Conservation (phyloP, 768 basidiomycete species). For the Lentinula aciculospora region DNA sequence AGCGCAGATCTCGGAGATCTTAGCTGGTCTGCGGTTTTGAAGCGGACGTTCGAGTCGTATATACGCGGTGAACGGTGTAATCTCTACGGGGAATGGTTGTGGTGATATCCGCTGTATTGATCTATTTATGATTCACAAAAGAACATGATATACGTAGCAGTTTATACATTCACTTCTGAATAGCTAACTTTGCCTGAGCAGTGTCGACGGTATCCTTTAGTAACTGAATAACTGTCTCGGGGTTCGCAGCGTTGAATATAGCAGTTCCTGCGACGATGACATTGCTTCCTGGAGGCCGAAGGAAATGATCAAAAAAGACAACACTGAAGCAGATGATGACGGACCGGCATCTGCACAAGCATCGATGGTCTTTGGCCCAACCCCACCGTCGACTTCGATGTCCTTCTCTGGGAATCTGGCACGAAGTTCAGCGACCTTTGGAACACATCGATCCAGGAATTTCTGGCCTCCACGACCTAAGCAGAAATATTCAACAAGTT, state of each 20-base stretch:
- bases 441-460: constrained; percentile 88
- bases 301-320: constrained; percentile 1
- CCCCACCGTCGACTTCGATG: constrained; percentile 97
- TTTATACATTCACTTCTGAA: constrained; percentile 12
- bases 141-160: no score
- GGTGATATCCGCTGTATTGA: constrained; percentile 31
- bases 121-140: no score
- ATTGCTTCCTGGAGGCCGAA: constrained; percentile 68
- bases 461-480: constrained; percentile 92
- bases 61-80: constrained; percentile 88
- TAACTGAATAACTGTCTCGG: constrained; percentile 68
- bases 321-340: constrained; percentile 6
- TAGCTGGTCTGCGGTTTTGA: constrained; percentile 91
- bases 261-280: constrained; percentile 98
- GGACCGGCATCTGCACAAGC: constrained; percentile 86
- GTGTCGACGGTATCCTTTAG: constrained; percentile 67
- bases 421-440: constrained; percentile 89
- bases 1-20: constrained; percentile 74
- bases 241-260: constrained; percentile 78
- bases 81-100: constrained; percentile 86
- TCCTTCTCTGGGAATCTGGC: constrained; percentile 89
- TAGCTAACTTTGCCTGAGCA: constrained; percentile 48
- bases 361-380: constrained; percentile 86
- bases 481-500: neutral
- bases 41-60: constrained; percentile 92